These are phyloP conservation scores for Trichosporon coremiiforme DNA, from an alignment of 1,284 basidiomycete genomes.

Conservation along the genomic window DNA sequence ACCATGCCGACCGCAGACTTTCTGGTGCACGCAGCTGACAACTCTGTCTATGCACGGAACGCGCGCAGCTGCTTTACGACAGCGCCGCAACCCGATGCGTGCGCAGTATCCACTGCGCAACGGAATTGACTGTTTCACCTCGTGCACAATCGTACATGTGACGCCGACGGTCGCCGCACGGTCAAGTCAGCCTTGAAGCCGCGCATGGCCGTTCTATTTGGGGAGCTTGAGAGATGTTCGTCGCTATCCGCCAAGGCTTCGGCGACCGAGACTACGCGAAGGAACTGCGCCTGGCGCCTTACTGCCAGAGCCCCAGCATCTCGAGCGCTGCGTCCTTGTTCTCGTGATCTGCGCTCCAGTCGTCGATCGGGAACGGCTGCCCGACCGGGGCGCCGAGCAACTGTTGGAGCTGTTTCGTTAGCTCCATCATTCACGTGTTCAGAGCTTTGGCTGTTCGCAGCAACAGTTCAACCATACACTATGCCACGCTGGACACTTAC, in stretches of 20 bases:
- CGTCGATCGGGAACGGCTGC: constrained; percentile 20
- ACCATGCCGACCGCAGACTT: too few species aligned
- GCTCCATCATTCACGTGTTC: neutral
- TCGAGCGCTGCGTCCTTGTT: constrained; percentile 10
- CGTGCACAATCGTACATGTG: neutral
- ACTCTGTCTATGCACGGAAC: neutral
- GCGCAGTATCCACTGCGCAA: neutral
- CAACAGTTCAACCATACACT: neutral
- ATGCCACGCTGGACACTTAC: neutral
- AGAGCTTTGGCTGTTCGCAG: neutral
- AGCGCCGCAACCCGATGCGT: neutral
- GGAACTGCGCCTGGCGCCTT: neutral
- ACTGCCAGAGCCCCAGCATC: constrained; percentile 1
- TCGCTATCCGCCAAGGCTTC: neutral
- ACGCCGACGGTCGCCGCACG: neutral
- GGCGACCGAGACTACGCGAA: neutral
- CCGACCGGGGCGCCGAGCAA: constrained; percentile 22
- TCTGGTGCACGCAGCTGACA: neutral
- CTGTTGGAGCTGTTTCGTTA: constrained; percentile 18
- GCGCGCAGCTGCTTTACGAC: too few species aligned
- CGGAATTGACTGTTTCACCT: neutral
- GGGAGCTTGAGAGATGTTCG: neutral
- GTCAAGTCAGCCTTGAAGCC: neutral
- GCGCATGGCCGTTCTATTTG: neutral
- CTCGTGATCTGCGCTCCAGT: constrained; percentile 4